Evolutionary conservation across 768 basidiomycete species (phyloP).

Genomic region (Psilocybe cubensis): DNA sequence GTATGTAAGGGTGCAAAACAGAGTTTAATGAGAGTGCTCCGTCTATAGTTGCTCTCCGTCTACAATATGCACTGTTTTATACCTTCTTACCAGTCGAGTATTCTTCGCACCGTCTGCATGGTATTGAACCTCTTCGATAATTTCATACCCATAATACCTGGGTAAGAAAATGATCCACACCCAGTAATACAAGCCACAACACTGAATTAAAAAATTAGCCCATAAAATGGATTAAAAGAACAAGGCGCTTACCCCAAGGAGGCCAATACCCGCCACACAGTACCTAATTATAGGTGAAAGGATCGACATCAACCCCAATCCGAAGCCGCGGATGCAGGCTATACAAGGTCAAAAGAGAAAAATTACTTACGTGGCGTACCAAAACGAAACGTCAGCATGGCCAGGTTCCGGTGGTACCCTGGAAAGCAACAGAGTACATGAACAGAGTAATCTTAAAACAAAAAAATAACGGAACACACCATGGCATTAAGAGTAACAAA

Average conservation of each 20-base stretch:
- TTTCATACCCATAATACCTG: conserved; percentile 44
- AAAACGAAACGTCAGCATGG: conserved; percentile 40
- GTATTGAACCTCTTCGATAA: conserved; percentile 50
- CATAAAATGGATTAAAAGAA: background rate
- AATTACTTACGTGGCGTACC: conserved; percentile 39
- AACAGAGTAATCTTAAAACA: background rate
- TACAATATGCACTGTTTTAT: conserved; percentile 15
- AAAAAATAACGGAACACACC: conserved; percentile 20
- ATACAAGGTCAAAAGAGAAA: background rate
- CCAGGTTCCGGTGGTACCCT: conserved; percentile 40
- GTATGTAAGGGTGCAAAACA: background rate
- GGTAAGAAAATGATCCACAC: conserved; percentile 50
- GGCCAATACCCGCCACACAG: conserved; percentile 31
- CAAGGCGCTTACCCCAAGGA: conserved; percentile 26
- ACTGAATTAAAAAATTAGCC: conserved; percentile 20
- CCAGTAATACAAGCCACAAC: conserved; percentile 38
- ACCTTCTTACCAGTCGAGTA: conserved; percentile 35
- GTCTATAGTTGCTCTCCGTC: conserved; percentile 12
- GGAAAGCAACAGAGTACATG: background rate
- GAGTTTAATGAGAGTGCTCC: background rate
- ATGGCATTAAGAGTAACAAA: conserved; percentile 35
- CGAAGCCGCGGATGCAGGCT: background rate
- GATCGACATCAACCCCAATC: background rate
- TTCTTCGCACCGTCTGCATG: conserved; percentile 37
- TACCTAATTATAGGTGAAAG: conserved; percentile 23